phyloP scores from a whole-genome alignment of 2,329 filamentous ascomycete species.

The Botryosphaeria dothidea region DNA sequence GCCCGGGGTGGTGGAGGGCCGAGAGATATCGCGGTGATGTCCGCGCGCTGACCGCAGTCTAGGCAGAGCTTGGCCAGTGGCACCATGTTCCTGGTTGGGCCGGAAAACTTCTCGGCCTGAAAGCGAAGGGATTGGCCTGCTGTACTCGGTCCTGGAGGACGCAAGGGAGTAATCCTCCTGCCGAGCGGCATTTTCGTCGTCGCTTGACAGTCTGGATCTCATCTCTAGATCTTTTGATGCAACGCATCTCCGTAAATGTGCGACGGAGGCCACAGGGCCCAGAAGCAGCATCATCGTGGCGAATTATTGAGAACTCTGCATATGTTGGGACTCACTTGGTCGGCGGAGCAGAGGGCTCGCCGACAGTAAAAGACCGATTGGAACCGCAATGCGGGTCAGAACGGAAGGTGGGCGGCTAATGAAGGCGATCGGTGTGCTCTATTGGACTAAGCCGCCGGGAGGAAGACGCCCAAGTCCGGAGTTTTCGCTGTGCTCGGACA shows the following conservation, averaged over 20 bases:
- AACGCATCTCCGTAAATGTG: too few species aligned
- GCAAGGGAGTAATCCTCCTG: neutral
- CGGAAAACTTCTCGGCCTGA: neutral
- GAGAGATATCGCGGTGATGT: neutral
- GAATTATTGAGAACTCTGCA: neutral
- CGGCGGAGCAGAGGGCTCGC: neutral
- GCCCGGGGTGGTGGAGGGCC: neutral
- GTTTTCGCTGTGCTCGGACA: neutral
- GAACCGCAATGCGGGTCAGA: neutral
- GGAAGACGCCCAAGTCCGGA: neutral
- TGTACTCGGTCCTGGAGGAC: neutral
- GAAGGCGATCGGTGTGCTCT: neutral
- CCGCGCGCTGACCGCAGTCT: neutral
- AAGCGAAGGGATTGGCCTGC: neutral
- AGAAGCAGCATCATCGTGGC: neutral
- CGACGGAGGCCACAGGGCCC: neutral
- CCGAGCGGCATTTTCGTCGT: conserved; percentile 4
- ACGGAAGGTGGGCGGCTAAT: neutral
- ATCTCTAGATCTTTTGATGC: neutral
- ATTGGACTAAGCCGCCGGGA: neutral
- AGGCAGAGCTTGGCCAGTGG: neutral
- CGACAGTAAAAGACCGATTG: neutral
- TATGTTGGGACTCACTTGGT: neutral
- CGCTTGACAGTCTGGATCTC: neutral
- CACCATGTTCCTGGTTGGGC: neutral